Conservation (phyloP, 345 rosid species). For the Ceriops tagal region DNA sequence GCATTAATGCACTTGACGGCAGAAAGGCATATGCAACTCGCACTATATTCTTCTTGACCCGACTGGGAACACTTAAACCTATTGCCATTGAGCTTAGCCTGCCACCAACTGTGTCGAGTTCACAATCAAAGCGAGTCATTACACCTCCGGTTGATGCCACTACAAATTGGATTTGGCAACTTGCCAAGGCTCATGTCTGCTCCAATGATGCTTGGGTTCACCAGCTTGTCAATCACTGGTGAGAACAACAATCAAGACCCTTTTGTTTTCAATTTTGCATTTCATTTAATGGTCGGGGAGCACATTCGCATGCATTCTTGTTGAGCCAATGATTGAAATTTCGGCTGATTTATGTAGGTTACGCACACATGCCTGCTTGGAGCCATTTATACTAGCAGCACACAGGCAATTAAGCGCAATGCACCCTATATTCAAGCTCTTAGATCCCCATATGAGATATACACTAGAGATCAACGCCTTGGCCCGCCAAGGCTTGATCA, state of each 20-base stretch:
- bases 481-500: conserved; percentile 75
- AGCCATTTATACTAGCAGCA: conserved; percentile 91
- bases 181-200: conserved; percentile 93
- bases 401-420: conserved; percentile 90
- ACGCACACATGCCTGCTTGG: conserved; percentile 81
- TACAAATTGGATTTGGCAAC: conserved; percentile 81
- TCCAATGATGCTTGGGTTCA: conserved; percentile 92
- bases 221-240: conserved; percentile 90
- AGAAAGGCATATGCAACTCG: conserved; percentile 91
- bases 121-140: conserved; percentile 63
- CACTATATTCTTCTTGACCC: conserved; percentile 68
- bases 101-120: conserved; percentile 40
- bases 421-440: conserved; percentile 87
- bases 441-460: conserved; percentile 97
- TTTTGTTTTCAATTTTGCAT: no score
- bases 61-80: conserved; percentile 76
- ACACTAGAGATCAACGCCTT: conserved; percentile 82
- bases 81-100: conserved; percentile 91
- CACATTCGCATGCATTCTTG: no score
- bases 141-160: conserved; percentile 86
- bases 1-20: conserved; percentile 75
- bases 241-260: conserved; percentile 8
- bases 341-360: conserved; percentile 32
- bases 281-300: no score
- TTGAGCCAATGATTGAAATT: background rate